Conservation (phyloP, 2,329 filamentous ascomycete genomes). For the Gaeumannomyces sp. region DNA sequence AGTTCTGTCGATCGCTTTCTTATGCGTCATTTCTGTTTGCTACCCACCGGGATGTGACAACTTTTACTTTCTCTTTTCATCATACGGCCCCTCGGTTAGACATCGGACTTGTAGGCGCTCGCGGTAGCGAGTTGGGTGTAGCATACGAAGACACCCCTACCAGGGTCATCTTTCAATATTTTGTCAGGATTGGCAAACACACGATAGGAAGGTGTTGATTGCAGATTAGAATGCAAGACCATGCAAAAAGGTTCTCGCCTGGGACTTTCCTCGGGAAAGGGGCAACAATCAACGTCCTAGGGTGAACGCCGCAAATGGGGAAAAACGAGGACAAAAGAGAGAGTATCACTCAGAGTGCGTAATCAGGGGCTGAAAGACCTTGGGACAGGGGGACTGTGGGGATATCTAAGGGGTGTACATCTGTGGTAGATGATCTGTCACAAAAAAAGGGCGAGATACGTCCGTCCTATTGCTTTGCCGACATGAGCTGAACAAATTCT, state of each 20-base stretch:
- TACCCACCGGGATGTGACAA: no score
- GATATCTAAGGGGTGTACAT: not conserved
- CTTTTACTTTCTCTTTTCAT: no score
- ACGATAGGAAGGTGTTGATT: not conserved
- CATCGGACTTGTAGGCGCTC: no score
- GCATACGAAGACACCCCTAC: no score
- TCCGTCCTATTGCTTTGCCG: slow-evolving; percentile 5
- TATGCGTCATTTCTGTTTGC: not conserved
- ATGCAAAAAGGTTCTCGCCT: not conserved
- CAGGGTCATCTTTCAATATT: no score
- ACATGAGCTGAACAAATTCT: slow-evolving; percentile 9
- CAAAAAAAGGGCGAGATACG: not conserved
- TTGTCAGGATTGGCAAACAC: no score
- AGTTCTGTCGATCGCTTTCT: not conserved
- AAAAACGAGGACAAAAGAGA: not conserved
- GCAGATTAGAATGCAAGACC: not conserved
- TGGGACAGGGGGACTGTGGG: not conserved
- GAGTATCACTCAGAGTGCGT: not conserved
- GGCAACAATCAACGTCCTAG: not conserved
- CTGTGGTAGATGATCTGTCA: not conserved
- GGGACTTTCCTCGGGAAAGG: not conserved
- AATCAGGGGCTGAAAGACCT: not conserved
- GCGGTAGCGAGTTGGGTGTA: no score
- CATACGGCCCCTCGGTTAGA: no score
- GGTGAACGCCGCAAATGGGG: not conserved